phyloP scores from a whole-genome alignment of 2,329 filamentous ascomycete genomes.

The Pseudogymnoascus sp. region DNA sequence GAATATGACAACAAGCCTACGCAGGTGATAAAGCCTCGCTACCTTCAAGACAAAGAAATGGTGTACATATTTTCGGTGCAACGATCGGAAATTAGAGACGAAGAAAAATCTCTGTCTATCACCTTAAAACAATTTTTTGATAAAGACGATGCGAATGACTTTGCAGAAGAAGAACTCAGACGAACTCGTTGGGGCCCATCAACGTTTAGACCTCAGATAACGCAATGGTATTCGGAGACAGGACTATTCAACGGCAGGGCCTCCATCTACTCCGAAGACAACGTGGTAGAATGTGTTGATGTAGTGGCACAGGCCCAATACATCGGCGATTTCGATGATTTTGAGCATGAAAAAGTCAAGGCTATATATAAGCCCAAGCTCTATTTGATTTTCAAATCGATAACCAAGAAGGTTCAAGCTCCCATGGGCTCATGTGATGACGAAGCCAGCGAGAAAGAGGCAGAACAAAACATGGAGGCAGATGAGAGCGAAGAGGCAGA shows the following conservation, averaged over 20 bases:
- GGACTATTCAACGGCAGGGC: not conserved
- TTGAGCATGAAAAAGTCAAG: not conserved
- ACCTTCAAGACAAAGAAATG: slow-evolving; percentile 5
- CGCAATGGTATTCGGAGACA: not conserved
- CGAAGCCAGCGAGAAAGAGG: not conserved
- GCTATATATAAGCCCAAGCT: not conserved
- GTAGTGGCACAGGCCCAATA: not conserved
- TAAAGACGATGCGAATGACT: not conserved
- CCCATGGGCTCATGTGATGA: not conserved
- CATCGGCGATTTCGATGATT: not conserved
- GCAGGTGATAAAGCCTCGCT: not conserved
- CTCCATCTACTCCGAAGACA: not conserved
- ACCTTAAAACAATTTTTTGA: not conserved
- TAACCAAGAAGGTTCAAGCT: not conserved
- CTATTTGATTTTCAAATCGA: not conserved
- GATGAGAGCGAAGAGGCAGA: not conserved
- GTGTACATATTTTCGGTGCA: not conserved
- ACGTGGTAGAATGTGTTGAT: not conserved
- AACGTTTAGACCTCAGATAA: not conserved
- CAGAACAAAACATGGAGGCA: not conserved
- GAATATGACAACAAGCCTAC: not conserved
- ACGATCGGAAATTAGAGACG: not conserved
- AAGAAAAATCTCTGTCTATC: not conserved
- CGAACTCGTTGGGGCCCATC: not conserved
- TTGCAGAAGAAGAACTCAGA: not conserved